Base-by-base conservation (phyloP, 352 stramenopile genomes). In the Globisporangium cylindrosporum region DNA sequence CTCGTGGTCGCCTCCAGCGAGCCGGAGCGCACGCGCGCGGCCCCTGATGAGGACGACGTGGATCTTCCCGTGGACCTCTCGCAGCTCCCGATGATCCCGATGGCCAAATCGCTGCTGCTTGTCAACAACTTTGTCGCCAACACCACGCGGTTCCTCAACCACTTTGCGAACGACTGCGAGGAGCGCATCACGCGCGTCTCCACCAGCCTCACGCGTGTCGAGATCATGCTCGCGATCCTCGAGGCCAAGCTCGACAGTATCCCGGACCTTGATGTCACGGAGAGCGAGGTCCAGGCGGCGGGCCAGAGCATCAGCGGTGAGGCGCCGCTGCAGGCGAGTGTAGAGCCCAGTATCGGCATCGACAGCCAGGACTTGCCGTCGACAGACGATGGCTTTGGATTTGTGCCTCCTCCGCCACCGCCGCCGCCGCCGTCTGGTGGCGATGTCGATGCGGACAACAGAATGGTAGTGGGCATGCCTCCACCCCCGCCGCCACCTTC, bases 111-210 rank as follows among this genome's bases (percentile, higher is more conserved):
- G 59, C 74, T 95, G 63, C 69, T 95, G 69, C 80, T 96, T 10
- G 72, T 96, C 64, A 96, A 90, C 76, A 95, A 96, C 68, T 96
- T 96, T 64, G 83, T 93, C 51, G 75, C 84, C 59, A 96, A 95
- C 76, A 94, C 85, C 20, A 92, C 85, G 69, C 80, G 84, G 22
- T 96, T 96, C 74, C 74, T 96, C 56, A 96, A 96, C 71, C 84
- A 93, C 68, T 95, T 96, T 69, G 82, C 84, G 25, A 72, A 88
- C 73, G 82, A 93, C 62, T 94, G 86, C 77, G 89, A 96, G 70
- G 86, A 93, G 62, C 85, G 87, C 32, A 88, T 96, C 59, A 65
- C 77, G 49, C 76, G 72, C 59, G 85, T 94, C 43, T 90, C 85
- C 25, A 79, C 77, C 36, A 89, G 85, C 63, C 79, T 96, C 62